A percentile compares a stretch with the other conserved stretches of the same genome.
Conservation (phyloP, 176 grass and related monocot genomes). For the Avena sativa region DNA sequence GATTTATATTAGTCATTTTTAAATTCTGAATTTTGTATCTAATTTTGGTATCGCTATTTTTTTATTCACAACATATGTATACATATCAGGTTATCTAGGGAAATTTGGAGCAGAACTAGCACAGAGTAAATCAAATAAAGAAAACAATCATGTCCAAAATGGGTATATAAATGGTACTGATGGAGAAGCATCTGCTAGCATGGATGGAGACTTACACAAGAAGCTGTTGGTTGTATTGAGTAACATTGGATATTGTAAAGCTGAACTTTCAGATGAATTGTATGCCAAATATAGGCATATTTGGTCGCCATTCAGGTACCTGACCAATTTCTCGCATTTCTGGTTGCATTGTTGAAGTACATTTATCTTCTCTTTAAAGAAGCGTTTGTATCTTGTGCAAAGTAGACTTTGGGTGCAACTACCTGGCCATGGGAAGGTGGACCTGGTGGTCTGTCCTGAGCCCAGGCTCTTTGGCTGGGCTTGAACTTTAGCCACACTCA, state of each 20-base stretch:
- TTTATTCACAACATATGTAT: conserved; percentile 43
- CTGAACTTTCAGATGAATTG: conserved; percentile 83
- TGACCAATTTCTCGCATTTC: conserved; percentile 31
- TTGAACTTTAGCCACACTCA: not conserved
- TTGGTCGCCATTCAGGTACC: conserved; percentile 75
- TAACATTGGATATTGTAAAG: conserved; percentile 99
- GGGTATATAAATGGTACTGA: conserved; percentile 74
- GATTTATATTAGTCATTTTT: conserved; percentile 26
- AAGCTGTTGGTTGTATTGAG: conserved; percentile 95
- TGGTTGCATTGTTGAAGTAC: conserved; percentile 23
- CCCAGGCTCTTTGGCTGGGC: not conserved
- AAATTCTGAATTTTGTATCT: conserved; percentile 18
- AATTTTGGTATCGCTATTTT: conserved; percentile 31
- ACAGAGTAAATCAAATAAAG: conserved; percentile 83
- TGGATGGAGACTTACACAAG: conserved; percentile 64
- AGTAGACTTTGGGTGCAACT: conserved; percentile 11
- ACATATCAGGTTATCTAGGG: conserved; percentile 81
- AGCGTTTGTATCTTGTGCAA: not conserved
- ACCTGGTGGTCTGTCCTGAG: not conserved
- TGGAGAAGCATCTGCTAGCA: conserved; percentile 49
- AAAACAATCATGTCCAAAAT: conserved; percentile 81
- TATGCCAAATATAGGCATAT: conserved; percentile 93
- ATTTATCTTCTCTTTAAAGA: conserved; percentile 28
- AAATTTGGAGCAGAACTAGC: conserved; percentile 71
- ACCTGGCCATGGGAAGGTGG: not conserved